Evolutionary conservation across 495 filamentous ascomycete species (phyloP).

Genomic region (Penicillium ochrochloron): DNA sequence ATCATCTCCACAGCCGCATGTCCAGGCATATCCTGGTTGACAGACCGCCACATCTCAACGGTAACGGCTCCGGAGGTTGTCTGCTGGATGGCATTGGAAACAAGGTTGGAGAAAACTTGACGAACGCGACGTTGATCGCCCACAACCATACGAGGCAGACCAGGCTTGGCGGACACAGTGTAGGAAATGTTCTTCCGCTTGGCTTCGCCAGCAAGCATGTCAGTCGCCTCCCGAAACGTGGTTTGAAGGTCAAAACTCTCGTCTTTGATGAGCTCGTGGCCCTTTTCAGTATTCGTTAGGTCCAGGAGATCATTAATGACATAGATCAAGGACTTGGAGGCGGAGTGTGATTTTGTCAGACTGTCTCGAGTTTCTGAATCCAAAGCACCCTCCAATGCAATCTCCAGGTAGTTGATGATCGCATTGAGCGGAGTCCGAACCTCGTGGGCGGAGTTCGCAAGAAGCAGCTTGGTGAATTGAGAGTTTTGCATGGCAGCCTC

Average conservation of each 20-base stretch:
- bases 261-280: slow-evolving; percentile 77
- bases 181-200: slow-evolving; percentile 75
- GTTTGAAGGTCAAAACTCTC: slow-evolving; percentile 75
- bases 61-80: slow-evolving; percentile 71
- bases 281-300: slow-evolving; percentile 87
- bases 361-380: slow-evolving; percentile 88
- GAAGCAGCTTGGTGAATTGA: slow-evolving; percentile 75
- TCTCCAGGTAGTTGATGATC: slow-evolving; percentile 96
- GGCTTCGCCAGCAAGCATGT: slow-evolving; percentile 73
- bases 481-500: slow-evolving; percentile 84
- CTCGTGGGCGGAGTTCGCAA: slow-evolving; percentile 94
- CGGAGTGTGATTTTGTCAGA: slow-evolving; percentile 74
- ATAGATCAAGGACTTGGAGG: slow-evolving; percentile 94
- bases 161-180: slow-evolving; percentile 67
- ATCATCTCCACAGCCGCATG: slow-evolving; percentile 70
- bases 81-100: slow-evolving; percentile 84
- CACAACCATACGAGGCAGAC: slow-evolving; percentile 69
- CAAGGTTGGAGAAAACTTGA: slow-evolving; percentile 81
- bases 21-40: slow-evolving; percentile 38
- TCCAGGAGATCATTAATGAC: slow-evolving; percentile 96
- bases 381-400: slow-evolving; percentile 82
- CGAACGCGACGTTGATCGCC: slow-evolving; percentile 81
- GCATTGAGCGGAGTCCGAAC: slow-evolving; percentile 93
- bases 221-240: slow-evolving; percentile 76
- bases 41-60: slow-evolving; percentile 66